Base-by-base conservation (phyloP, 148 eudicot genomes). In the Rhododendron williamsianum region DNA sequence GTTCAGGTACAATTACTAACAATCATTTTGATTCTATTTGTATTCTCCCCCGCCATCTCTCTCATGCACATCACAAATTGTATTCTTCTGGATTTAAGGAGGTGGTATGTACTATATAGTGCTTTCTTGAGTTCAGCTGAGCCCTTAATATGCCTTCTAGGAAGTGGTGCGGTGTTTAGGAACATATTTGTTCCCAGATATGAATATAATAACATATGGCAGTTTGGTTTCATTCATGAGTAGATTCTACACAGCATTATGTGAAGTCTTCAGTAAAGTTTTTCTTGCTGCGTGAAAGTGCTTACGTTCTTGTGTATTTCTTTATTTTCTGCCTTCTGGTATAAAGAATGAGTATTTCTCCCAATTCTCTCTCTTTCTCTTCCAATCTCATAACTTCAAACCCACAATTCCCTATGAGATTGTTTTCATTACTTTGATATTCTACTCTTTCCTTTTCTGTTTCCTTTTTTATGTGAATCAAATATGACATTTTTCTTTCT, bases 1-100 rank as follows among this genome's bases (percentile, higher is more conserved):
- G 96, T 93, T 80, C 98, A 96, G 98, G 98, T 96, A 92, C 18
- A 45, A 25, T 16, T 60, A 36, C 56, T 10, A 3, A 33, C 43
- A 11, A 52, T 52, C 27, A 21, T 49, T 85, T 6, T 27, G 21
- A 30, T 41, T 27, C 23, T 35, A 38, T 27, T 72, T 30, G 80
- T 19, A 52, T 73, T 54, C 52, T 48, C 78, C 52, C 49, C 23
- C 4, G 6, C 19, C 58, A 13, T 48, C 36, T 69, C 54, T 82
- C 21, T 41, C 52, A 60, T 8, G 23, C 51, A 41, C 51, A 77
- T 10, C 23, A 45, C 81, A 79, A 79, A 48, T n/a, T 79, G 58
- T n/a, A 16, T 65, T 83, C 38, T 83, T 15, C 43, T 71, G 60
- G 56, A 77, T 48, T n/a, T 60, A 83, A 83, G 41, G 33, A 48